Evolutionary conservation across 352 stramenopile species (phyloP).

Genomic region (Globisporangium cylindrosporum): DNA sequence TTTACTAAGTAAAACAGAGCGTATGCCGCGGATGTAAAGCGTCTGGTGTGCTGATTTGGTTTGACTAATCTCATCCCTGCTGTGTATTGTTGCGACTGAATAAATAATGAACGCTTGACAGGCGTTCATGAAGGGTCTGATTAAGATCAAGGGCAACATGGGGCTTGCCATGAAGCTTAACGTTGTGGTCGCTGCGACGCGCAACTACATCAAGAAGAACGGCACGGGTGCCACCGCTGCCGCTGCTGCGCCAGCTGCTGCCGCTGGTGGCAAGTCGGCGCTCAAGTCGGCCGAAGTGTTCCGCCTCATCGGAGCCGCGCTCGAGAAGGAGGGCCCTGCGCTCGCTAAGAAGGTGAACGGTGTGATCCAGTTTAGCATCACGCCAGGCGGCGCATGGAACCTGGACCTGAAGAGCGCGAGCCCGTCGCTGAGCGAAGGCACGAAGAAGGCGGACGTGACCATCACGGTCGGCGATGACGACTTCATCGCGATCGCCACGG

Average conservation of each 20-base stretch:
- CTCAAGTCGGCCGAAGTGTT: constrained; percentile 76
- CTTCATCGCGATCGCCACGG: constrained; percentile 77
- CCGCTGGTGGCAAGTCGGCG: constrained; percentile 16
- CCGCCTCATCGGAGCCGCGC: constrained; percentile 52
- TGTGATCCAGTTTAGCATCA: constrained; percentile 78
- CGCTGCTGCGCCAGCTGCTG: constrained; percentile 17
- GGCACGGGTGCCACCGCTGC: constrained; percentile 21
- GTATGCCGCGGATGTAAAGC: not conserved
- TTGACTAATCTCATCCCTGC: not conserved
- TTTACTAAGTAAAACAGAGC: not conserved
- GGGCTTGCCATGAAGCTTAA: constrained; percentile 93
- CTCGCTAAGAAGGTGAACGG: constrained; percentile 82
- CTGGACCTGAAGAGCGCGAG: constrained; percentile 71
- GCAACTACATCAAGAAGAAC: constrained; percentile 78
- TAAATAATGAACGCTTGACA: not conserved
- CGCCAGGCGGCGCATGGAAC: constrained; percentile 70
- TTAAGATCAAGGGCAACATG: constrained; percentile 96
- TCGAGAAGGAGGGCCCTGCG: constrained; percentile 48
- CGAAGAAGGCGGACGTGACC: constrained; percentile 77
- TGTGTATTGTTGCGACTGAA: not conserved
- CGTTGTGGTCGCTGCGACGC: constrained; percentile 81
- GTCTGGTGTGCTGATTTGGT: not conserved
- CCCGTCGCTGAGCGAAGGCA: constrained; percentile 49
- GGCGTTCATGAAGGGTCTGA: constrained; percentile 93
- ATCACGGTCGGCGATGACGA: constrained; percentile 73